A percentile compares a stretch with the other conserved stretches of the same genome.
phyloP scores from a whole-genome alignment of 2,329 filamentous ascomycete genomes.

The Paecilomyces sp. region DNA sequence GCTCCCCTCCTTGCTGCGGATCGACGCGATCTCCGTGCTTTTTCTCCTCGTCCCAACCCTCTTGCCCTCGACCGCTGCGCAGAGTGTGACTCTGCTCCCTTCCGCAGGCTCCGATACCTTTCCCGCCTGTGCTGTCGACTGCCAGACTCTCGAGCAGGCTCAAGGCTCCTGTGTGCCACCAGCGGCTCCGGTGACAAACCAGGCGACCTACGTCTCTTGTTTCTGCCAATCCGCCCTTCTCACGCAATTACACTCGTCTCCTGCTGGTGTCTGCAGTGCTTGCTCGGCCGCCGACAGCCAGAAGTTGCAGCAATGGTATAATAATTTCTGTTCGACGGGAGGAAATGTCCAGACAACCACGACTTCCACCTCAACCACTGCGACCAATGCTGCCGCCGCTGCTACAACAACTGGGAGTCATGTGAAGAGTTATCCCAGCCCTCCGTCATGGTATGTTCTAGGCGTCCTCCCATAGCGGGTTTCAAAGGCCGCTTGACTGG shows the following conservation, averaged over 20 bases:
- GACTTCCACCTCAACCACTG: conserved; percentile 14
- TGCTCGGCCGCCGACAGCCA: conserved; percentile 50
- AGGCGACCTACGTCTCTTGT: conserved; percentile 57
- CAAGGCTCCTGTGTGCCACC: conserved; percentile 63
- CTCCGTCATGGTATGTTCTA: conserved; percentile 16
- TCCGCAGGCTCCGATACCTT: conserved; percentile 39
- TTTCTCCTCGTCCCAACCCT: neutral
- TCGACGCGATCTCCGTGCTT: neutral
- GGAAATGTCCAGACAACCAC: conserved; percentile 29
- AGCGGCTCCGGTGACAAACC: conserved; percentile 43
- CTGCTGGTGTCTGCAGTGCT: conserved; percentile 54
- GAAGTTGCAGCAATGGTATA: conserved; percentile 65
- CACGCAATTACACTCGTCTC: conserved; percentile 49
- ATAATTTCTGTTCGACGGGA: conserved; percentile 52
- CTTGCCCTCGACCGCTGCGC: conserved; percentile 1
- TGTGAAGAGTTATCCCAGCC: conserved; percentile 4
- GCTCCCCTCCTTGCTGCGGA: neutral
- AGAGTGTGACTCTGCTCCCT: conserved; percentile 25
- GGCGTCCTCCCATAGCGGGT: neutral
- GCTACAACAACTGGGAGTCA: conserved; percentile 11
- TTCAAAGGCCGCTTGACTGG: neutral
- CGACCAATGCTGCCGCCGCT: conserved; percentile 14
- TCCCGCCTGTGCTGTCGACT: conserved; percentile 55
- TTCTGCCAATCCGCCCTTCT: conserved; percentile 64
- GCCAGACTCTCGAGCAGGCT: conserved; percentile 59